Conservation (phyloP, 305 asterid species). For the Vinca major region DNA sequence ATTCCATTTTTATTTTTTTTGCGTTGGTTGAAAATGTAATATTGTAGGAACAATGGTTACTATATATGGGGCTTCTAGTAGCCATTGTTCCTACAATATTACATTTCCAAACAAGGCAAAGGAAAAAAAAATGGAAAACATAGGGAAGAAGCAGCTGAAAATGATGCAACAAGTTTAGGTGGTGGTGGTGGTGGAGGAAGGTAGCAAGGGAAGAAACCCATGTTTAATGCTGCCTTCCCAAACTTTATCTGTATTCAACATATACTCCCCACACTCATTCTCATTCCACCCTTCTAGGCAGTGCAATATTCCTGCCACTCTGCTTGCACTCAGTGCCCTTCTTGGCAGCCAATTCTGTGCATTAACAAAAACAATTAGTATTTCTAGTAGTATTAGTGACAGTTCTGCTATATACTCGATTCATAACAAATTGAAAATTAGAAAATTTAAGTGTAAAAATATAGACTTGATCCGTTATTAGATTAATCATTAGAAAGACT, state of each 20-base stretch:
- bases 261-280: constrained; percentile 64
- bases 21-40: too few relatives aligned
- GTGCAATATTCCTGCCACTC: constrained; percentile 70
- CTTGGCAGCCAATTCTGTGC: constrained; percentile 76
- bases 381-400: background rate
- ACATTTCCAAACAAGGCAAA: background rate
- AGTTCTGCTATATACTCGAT: too few relatives aligned
- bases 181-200: background rate
- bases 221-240: constrained; percentile 60
- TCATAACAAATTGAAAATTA: too few relatives aligned
- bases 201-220: constrained; percentile 43
- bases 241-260: constrained; percentile 45
- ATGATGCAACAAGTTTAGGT: background rate
- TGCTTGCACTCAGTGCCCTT: constrained; percentile 70
- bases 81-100: background rate
- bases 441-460: too few relatives aligned
- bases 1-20: too few relatives aligned
- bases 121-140: background rate
- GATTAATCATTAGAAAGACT: background rate
- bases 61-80: background rate
- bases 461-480: too few relatives aligned
- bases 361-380: background rate
- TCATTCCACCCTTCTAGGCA: constrained; percentile 58
- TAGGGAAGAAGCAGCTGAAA: too few relatives aligned
- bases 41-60: too few relatives aligned